phyloP scores from a whole-genome alignment of 2,329 filamentous ascomycete genomes.

The Magnaporthales sp. region DNA sequence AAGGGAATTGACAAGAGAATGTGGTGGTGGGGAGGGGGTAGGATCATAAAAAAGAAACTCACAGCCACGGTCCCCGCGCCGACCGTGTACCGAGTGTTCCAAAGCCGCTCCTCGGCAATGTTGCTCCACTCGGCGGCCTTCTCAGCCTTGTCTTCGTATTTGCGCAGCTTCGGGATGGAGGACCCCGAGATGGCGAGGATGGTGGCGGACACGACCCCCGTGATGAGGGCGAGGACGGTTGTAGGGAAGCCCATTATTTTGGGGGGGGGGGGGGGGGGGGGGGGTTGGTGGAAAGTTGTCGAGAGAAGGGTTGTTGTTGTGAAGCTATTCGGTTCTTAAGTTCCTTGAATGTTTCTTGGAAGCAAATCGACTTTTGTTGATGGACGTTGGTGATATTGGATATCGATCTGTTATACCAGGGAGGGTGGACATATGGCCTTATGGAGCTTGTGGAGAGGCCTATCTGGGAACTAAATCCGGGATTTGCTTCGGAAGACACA shows the following conservation, averaged over 20 bases:
- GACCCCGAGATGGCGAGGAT: constrained; percentile 15
- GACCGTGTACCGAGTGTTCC: constrained; percentile 20
- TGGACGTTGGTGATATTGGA: too few relatives aligned
- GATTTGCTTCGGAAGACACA: not conserved
- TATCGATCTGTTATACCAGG: too few relatives aligned
- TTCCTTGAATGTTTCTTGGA: too few relatives aligned
- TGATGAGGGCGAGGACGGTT: not conserved
- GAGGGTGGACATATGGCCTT: too few relatives aligned
- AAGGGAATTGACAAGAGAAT: not conserved
- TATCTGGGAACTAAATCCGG: not conserved
- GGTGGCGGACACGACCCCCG: constrained; percentile 11
- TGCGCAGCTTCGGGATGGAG: constrained; percentile 18
- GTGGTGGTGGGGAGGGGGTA: not conserved
- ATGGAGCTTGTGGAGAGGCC: too few relatives aligned
- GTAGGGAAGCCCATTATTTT: not conserved
- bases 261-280: not conserved
- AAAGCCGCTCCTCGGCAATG: constrained; percentile 16
- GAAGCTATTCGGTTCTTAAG: not conserved
- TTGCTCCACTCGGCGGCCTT: constrained; percentile 21
- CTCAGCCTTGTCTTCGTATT: constrained; percentile 19
- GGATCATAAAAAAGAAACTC: not conserved
- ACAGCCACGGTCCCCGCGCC: constrained; percentile 18
- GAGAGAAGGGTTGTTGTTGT: too few relatives aligned
- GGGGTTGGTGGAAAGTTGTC: not conserved
- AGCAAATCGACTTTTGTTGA: too few relatives aligned